These are phyloP conservation scores for Wallacemonas collosoma DNA, from an alignment of 208 protist genomes.

Conservation along the genomic window DNA sequence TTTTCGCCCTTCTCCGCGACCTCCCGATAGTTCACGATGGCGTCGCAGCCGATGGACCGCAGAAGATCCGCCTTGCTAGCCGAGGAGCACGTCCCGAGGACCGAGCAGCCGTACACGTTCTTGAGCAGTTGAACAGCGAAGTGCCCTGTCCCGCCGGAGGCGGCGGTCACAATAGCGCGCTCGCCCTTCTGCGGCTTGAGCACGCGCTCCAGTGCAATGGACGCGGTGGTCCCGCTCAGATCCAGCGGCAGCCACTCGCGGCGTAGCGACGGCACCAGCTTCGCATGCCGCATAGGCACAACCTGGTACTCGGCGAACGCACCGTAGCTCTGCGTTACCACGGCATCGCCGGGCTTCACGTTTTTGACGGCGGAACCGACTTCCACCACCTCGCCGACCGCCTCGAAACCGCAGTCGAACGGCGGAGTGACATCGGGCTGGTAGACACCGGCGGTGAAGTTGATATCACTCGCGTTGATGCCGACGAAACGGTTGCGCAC, in stretches of 20 bases:
- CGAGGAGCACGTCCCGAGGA: constrained; percentile 89
- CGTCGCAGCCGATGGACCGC: constrained; percentile 63
- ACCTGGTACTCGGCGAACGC: constrained; percentile 82
- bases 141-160: constrained; percentile 88
- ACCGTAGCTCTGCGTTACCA: constrained; percentile 79
- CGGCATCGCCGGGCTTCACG: constrained; percentile 48
- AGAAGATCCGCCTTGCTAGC: constrained; percentile 80
- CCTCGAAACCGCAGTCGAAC: constrained; percentile 89
- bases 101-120: constrained; percentile 70
- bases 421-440: constrained; percentile 69
- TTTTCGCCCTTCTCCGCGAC: constrained; percentile 23
- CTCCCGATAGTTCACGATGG: constrained; percentile 69
- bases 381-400: constrained; percentile 74
- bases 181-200: constrained; percentile 71
- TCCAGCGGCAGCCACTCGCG: constrained; percentile 73
- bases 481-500: constrained; percentile 80
- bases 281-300: constrained; percentile 51
- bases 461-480: constrained; percentile 92
- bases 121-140: constrained; percentile 92
- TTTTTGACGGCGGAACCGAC: constrained; percentile 44
- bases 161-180: constrained; percentile 85
- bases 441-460: constrained; percentile 86
- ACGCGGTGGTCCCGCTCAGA: constrained; percentile 86
- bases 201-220: constrained; percentile 79
- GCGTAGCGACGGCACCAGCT: constrained; percentile 45